Evolutionary conservation across 305 asterid genomes (phyloP).

Genomic region (Andrographis paniculata): DNA sequence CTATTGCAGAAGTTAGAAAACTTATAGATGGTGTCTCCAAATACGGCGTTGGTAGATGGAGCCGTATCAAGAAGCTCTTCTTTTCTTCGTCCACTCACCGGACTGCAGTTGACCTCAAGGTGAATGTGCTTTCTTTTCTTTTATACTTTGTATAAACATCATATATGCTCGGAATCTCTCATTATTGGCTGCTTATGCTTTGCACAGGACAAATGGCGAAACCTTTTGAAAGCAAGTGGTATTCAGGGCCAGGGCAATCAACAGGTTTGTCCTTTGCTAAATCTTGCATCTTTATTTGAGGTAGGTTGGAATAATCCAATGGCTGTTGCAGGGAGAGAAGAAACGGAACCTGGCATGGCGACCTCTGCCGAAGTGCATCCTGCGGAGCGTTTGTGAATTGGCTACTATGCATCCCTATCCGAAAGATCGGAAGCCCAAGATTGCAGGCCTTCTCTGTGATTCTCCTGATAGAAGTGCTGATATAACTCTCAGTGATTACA

Average conservation of each 20-base stretch:
- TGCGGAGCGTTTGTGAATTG: conserved; percentile 63
- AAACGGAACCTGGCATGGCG: conserved; percentile 84
- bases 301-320: background rate
- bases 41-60: conserved; percentile 93
- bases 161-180: background rate
- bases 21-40: conserved; percentile 86
- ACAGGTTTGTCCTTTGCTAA: conserved; percentile 27
- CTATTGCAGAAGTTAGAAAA: conserved; percentile 62
- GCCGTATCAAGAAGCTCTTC: conserved; percentile 68
- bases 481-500: conserved; percentile 40
- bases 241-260: conserved; percentile 42
- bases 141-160: background rate
- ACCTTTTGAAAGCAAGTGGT: conserved; percentile 82
- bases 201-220: conserved; percentile 89
- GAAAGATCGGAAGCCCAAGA: conserved; percentile 31
- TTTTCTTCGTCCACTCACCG: conserved; percentile 77
- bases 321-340: conserved; percentile 44
- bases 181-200: conserved; percentile 6
- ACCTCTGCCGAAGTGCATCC: conserved; percentile 68
- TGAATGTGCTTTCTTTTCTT: conserved; percentile 2
- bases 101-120: conserved; percentile 95
- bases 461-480: conserved; percentile 31
- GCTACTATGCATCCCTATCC: conserved; percentile 72
- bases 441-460: background rate
- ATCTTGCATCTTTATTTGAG: background rate